Percentiles rank a stretch among this genome's conserved stretches.
Conservation (phyloP, 2,329 filamentous ascomycete species). For the Neofusicoccum cordaticola region DNA sequence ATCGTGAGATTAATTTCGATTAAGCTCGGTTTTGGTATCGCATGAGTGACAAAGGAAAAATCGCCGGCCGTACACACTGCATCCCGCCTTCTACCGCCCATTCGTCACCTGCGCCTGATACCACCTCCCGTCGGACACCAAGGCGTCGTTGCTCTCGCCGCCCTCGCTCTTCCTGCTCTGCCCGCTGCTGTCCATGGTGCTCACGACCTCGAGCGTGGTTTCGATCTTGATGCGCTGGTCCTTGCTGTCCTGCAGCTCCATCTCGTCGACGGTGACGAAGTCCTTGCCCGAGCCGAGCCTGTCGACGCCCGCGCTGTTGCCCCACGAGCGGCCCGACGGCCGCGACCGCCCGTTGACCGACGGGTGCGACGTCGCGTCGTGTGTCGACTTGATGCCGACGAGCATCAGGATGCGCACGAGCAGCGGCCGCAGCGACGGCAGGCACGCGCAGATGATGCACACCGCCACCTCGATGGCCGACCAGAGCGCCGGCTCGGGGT, state of each 20-base stretch:
- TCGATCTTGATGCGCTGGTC: not conserved
- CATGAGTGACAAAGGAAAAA: not conserved
- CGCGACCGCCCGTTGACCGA: not conserved
- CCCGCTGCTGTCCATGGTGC: not conserved
- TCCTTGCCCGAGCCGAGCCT: not conserved
- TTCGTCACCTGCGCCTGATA: not conserved
- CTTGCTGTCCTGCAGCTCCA: not conserved
- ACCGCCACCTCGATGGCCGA: not conserved
- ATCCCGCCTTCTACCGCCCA: not conserved
- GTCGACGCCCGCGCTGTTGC: not conserved
- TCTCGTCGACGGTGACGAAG: not conserved
- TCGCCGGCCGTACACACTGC: not conserved
- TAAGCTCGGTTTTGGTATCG: not conserved
- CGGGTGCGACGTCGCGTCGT: not conserved
- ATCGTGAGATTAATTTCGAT: not conserved
- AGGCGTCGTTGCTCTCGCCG: not conserved
- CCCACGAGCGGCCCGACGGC: not conserved
- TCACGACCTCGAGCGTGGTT: not conserved
- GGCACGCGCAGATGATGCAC: constrained; percentile 26
- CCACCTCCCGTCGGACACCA: not conserved
- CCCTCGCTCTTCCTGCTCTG: not conserved
- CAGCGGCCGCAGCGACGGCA: not conserved
- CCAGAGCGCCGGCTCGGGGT: not conserved
- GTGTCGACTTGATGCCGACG: constrained; percentile 32
- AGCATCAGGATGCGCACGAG: constrained; percentile 22